Conservation (phyloP, 129 eudicot species). For the Calendula officinalis region DNA sequence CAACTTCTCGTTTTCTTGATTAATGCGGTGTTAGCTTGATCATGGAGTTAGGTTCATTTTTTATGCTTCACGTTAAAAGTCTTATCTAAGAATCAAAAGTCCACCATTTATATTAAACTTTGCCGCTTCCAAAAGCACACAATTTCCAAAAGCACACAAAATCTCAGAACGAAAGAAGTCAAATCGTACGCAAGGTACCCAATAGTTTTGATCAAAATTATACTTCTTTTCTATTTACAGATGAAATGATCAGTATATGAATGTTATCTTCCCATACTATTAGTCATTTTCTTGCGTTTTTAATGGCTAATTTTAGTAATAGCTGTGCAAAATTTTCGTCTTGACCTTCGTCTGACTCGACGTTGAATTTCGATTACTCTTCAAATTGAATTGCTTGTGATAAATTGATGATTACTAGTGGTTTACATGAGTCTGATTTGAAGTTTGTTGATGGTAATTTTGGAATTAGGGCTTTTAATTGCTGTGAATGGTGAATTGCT, state of each 20-base stretch:
- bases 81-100: slow-evolving; percentile 1
- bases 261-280: not conserved
- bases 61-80: not conserved
- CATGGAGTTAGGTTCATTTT: no score
- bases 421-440: not conserved
- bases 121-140: slow-evolving; percentile 14
- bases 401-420: not conserved
- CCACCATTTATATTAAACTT: slow-evolving; percentile 5
- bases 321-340: not conserved
- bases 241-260: not conserved
- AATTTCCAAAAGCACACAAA: slow-evolving; percentile 9
- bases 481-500: not conserved
- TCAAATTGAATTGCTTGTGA: slow-evolving; percentile 10
- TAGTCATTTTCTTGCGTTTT: not conserved
- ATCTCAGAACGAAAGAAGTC: not conserved
- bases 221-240: no score
- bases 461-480: slow-evolving; percentile 24
- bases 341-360: slow-evolving; percentile 24
- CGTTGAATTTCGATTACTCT: slow-evolving; percentile 6
- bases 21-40: no score
- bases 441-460: slow-evolving; percentile 5
- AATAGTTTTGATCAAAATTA: not conserved
- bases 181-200: slow-evolving; percentile 5
- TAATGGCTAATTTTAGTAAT: not conserved
- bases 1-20: no score